Conservation (phyloP, 164 flowering plant genomes). For the Annona squamosa region DNA sequence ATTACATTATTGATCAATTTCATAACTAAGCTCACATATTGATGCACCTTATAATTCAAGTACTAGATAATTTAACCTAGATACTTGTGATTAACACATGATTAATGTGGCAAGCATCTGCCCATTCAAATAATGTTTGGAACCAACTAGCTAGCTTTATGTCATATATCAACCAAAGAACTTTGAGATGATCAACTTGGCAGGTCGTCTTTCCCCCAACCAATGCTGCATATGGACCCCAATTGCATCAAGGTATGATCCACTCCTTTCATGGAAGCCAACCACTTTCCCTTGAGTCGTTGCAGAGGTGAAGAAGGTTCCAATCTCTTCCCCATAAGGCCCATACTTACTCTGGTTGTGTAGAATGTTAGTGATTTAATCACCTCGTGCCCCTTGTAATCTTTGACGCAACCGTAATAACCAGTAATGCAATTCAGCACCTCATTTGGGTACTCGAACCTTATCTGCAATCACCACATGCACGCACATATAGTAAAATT, state of each 20-base stretch:
- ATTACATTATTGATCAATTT: no score
- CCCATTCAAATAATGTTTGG: no score
- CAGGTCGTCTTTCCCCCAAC: conserved; percentile 37
- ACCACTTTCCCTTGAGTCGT: conserved; percentile 73
- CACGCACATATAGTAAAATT: background rate
- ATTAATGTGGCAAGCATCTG: no score
- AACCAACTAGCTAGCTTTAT: no score
- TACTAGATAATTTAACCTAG: no score
- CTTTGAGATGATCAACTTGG: conserved; percentile 24
- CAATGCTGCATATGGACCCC: conserved; percentile 91
- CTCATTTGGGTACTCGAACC: conserved; percentile 59
- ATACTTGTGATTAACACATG: no score
- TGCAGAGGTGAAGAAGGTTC: conserved; percentile 59
- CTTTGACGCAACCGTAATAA: conserved; percentile 36
- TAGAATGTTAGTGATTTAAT: conserved; percentile 56
- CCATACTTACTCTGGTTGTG: conserved; percentile 59
- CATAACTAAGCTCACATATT: no score
- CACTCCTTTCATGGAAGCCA: conserved; percentile 79
- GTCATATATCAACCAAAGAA: conserved; percentile 16
- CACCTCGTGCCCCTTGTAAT: conserved; percentile 28
- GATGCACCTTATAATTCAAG: no score
- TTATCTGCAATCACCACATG: conserved; percentile 28
- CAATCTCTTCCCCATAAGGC: conserved; percentile 75
- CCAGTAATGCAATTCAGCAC: conserved; percentile 59
- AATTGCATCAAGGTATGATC: conserved; percentile 66